These are phyloP conservation scores for Plantago elongata DNA, from an alignment of 257 asterid genomes.

Conservation along the genomic window DNA sequence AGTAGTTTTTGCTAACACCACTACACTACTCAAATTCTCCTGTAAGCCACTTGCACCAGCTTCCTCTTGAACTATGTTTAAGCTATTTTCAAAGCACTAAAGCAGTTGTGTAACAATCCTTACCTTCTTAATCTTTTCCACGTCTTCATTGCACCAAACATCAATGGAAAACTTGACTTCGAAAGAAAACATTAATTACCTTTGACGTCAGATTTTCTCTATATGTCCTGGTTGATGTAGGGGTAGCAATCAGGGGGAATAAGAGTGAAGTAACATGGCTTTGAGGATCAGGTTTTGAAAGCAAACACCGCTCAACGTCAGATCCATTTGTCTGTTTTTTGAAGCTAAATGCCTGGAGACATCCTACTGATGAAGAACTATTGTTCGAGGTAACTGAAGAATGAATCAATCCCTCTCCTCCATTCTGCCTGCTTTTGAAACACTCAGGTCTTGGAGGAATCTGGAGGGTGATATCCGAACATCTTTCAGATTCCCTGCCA, in stretches of 20 bases:
- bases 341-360: constrained; percentile 68
- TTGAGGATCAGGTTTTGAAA: constrained; percentile 43
- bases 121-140: not conserved
- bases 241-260: constrained; percentile 51
- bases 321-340: constrained; percentile 34
- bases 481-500: constrained; percentile 26
- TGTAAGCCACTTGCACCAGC: too few species aligned
- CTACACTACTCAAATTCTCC: too few species aligned
- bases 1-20: too few species aligned
- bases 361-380: constrained; percentile 44
- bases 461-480: constrained; percentile 57
- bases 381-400: constrained; percentile 32
- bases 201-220: constrained; percentile 47
- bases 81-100: too few species aligned
- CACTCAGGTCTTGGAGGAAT: constrained; percentile 57
- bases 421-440: constrained; percentile 36
- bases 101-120: too few species aligned
- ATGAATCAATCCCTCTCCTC: constrained; percentile 33
- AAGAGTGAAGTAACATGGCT: constrained; percentile 53
- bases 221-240: constrained; percentile 41
- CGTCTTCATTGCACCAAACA: constrained; percentile 10
- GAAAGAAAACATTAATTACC: constrained; percentile 41
- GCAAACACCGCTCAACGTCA: constrained; percentile 70
- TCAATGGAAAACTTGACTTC: constrained; percentile 8
- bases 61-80: too few species aligned